Base-by-base conservation (phyloP, 1,284 basidiomycete genomes). In the Acaromyces ingoldii region DNA sequence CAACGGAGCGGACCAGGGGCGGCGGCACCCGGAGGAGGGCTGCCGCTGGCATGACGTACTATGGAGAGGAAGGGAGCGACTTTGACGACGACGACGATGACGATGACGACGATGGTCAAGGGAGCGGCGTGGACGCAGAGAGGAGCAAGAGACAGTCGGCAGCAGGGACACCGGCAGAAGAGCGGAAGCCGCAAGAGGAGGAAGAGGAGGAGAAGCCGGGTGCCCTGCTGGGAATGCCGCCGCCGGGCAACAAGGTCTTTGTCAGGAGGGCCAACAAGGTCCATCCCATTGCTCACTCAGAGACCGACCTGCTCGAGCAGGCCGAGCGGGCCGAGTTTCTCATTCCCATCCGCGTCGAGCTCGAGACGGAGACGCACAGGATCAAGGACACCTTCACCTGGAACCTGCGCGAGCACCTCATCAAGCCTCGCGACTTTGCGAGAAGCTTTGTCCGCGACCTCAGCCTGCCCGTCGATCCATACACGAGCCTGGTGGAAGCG, bases 371-470 rank as follows among this genome's bases (percentile, higher is more conserved):
- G 6, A 86, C 86, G 0, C 87, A 90, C 70, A 82, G 91, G 67
- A 85, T 98, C 73, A 85, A 91, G 52, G 93, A 98, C 70, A 87
- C 87, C 61, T 97, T 98, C 76, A 82, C 91, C n/a, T 98, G 93
- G 93, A 95, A 97, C 70, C 77, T 91, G 47, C 83, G 88, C 80
- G 81, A 82, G 65, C 71, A 75, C 10, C 80, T 89, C 60, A 83
- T 92, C 65, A 86, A 84, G 38, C 91, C 92, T 0, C 84, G 87
- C 57, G 79, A 81, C 0, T 97, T 97, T 65, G 91, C 91, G 9
- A 81, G 79, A 49, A 85, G 86, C 26, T 90, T 97, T 76, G 91
- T 91, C 75, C 79, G 83, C 28, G 93, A 98, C 77, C 80, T 96
- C 33, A 89, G 89, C 52, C 81, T 98, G 15, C 83, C 87, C 3